phyloP scores from a whole-genome alignment of 2,329 filamentous ascomycete species.

The Fusarium xylarioides region DNA sequence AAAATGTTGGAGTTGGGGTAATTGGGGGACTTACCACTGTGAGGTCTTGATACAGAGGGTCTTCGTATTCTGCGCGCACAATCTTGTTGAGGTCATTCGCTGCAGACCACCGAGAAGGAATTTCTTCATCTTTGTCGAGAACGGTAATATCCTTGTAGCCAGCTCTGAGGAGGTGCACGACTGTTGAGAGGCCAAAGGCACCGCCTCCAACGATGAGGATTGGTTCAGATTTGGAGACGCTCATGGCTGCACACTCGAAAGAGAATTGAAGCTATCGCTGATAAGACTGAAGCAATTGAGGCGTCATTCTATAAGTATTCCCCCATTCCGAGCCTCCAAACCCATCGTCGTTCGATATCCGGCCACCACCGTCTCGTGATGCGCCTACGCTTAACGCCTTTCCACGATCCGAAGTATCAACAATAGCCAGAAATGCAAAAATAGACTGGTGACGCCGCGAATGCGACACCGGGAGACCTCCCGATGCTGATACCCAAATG shows the following conservation, averaged over 20 bases:
- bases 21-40: constrained; percentile 53
- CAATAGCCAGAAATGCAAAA: not conserved
- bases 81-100: constrained; percentile 71
- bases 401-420: not conserved
- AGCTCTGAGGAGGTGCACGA: constrained; percentile 54
- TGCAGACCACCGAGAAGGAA: constrained; percentile 60
- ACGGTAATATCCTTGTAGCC: constrained; percentile 59
- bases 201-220: constrained; percentile 57
- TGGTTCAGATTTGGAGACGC: constrained; percentile 33
- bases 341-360: not conserved
- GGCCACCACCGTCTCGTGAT: not conserved
- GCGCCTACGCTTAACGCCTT: not conserved
- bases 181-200: constrained; percentile 61
- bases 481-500: not conserved
- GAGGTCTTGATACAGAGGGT: constrained; percentile 64
- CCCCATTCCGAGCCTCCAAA: accelerated
- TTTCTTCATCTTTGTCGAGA: constrained; percentile 51
- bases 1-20: not conserved
- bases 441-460: not conserved
- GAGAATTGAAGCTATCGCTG: not conserved
- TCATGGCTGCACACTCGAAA: constrained; percentile 9
- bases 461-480: not conserved
- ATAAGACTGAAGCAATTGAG: not conserved
- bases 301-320: not conserved
- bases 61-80: constrained; percentile 66